Conservation (phyloP, 2,329 filamentous ascomycete species). For the Diaporthe capsici region DNA sequence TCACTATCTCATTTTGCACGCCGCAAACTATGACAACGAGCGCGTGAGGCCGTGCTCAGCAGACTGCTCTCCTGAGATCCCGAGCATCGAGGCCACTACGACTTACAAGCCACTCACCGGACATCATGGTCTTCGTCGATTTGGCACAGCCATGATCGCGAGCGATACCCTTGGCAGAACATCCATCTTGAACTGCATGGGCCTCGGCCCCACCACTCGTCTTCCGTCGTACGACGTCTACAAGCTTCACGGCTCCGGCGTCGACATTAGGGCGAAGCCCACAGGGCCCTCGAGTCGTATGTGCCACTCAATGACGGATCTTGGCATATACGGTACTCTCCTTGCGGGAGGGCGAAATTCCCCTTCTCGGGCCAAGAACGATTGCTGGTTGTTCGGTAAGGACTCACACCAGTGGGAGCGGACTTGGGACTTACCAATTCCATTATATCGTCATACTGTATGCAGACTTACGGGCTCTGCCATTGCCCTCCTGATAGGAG, state of each 20-base stretch:
- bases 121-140: conserved; percentile 67
- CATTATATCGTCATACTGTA: conserved; percentile 82
- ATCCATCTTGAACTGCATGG: conserved; percentile 61
- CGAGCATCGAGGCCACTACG: conserved; percentile 41
- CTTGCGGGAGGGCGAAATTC: conserved; percentile 85
- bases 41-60: background rate
- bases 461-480: conserved; percentile 64
- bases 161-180: conserved; percentile 56
- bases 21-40: conserved; percentile 57
- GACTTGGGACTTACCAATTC: conserved; percentile 75
- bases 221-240: conserved; percentile 67
- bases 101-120: conserved; percentile 55
- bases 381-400: conserved; percentile 82
- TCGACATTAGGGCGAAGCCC: conserved; percentile 37
- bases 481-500: conserved; percentile 72
- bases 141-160: conserved; percentile 68
- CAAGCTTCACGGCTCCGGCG: conserved; percentile 43
- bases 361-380: conserved; percentile 75
- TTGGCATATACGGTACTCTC: conserved; percentile 71
- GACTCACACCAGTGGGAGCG: conserved; percentile 70
- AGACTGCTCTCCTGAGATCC: conserved; percentile 2
- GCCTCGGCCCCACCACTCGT: conserved; percentile 60
- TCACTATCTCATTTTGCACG: conserved; percentile 86
- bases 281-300: conserved; percentile 66
- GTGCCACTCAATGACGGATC: conserved; percentile 82